Conservation (phyloP, 1,284 basidiomycete genomes). For the Flammula alnicola region DNA sequence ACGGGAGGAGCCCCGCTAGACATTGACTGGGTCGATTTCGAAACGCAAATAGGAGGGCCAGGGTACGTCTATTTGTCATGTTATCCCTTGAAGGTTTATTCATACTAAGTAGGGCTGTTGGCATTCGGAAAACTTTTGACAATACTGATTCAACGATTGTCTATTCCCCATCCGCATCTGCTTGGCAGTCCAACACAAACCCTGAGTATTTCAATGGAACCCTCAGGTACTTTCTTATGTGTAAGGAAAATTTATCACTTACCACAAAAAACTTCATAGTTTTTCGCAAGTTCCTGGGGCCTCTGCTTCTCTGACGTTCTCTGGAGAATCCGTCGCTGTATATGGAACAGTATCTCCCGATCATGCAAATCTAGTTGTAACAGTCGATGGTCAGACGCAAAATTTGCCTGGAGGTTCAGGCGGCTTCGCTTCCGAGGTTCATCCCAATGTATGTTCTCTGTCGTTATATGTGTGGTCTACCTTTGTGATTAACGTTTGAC, state of each 20-base stretch:
- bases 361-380: slow-evolving; percentile 50
- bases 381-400: slow-evolving; percentile 44
- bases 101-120: slow-evolving; percentile 30
- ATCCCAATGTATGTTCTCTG: slow-evolving; percentile 39
- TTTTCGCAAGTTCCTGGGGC: slow-evolving; percentile 45
- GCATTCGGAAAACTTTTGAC: slow-evolving; percentile 41
- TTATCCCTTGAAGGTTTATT: neutral
- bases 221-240: slow-evolving; percentile 41
- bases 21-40: slow-evolving; percentile 51
- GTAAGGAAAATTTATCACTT: neutral
- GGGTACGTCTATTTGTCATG: slow-evolving; percentile 37
- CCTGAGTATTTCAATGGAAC: slow-evolving; percentile 41
- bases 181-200: slow-evolving; percentile 38
- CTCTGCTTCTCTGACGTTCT: slow-evolving; percentile 47
- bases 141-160: slow-evolving; percentile 43
- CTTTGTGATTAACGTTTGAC: slow-evolving; percentile 3
- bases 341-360: slow-evolving; percentile 56
- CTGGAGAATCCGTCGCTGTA: slow-evolving; percentile 53
- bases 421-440: slow-evolving; percentile 37
- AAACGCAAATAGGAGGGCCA: slow-evolving; percentile 40
- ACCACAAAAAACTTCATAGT: slow-evolving; percentile 30
- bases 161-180: slow-evolving; percentile 43
- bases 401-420: slow-evolving; percentile 40
- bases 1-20: slow-evolving; percentile 48
- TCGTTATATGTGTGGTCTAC: too few species aligned